Evolutionary conservation across 1,284 basidiomycete species (phyloP).

Genomic region (Irpex lacteus): DNA sequence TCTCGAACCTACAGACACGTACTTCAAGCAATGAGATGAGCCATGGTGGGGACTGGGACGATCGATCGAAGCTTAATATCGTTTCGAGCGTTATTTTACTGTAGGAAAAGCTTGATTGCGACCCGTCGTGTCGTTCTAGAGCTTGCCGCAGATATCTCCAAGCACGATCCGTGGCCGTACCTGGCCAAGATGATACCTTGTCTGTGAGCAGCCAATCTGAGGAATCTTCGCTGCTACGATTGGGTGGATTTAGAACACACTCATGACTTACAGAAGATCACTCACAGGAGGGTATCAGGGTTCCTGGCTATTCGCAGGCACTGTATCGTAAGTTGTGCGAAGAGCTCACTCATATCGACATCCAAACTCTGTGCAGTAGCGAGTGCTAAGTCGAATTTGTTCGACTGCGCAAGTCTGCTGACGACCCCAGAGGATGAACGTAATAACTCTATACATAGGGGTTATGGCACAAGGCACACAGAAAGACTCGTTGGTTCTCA

Average conservation of each 20-base stretch:
- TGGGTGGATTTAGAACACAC: not conserved
- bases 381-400: slow-evolving; percentile 81
- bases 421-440: slow-evolving; percentile 75
- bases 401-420: slow-evolving; percentile 76
- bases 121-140: slow-evolving; percentile 76
- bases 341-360: slow-evolving; percentile 87
- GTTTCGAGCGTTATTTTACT: slow-evolving; percentile 75
- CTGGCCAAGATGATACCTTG: slow-evolving; percentile 80
- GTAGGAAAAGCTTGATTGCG: slow-evolving; percentile 73
- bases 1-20: slow-evolving; percentile 20
- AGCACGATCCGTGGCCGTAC: slow-evolving; percentile 76
- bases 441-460: slow-evolving; percentile 58
- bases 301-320: slow-evolving; percentile 74
- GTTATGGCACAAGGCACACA: slow-evolving; percentile 8
- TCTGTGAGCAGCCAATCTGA: slow-evolving; percentile 83
- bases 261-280: slow-evolving; percentile 13
- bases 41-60: slow-evolving; percentile 78
- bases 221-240: slow-evolving; percentile 56
- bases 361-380: slow-evolving; percentile 71
- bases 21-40: slow-evolving; percentile 74
- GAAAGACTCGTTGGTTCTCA: slow-evolving; percentile 17
- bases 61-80: slow-evolving; percentile 64
- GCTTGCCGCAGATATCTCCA: slow-evolving; percentile 87
- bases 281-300: slow-evolving; percentile 54
- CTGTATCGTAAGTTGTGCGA: slow-evolving; percentile 74